Conservation (phyloP, 306 rosid species). For the Begonia peltatifolia region DNA sequence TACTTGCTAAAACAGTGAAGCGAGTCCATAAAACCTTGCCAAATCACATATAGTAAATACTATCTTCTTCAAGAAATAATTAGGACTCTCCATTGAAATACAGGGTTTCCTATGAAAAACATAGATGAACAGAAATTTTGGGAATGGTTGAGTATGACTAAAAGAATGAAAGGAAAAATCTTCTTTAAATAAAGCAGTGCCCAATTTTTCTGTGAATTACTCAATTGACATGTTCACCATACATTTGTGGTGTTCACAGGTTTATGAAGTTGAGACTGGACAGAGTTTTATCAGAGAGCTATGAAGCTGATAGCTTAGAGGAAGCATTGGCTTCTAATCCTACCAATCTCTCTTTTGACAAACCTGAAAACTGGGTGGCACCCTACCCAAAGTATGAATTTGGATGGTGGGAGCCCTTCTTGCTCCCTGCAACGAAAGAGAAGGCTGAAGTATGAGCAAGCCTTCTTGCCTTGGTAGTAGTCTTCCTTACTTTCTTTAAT, state of each 20-base stretch:
- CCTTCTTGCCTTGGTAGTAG: not conserved
- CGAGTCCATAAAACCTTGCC: too few relatives aligned
- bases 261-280: conserved; percentile 97
- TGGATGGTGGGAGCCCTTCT: conserved; percentile 85
- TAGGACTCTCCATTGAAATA: too few relatives aligned
- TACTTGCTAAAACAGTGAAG: too few relatives aligned
- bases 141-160: too few relatives aligned
- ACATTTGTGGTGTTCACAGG: conserved; percentile 32
- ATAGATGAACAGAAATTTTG: too few relatives aligned
- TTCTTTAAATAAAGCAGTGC: too few relatives aligned
- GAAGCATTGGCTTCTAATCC: conserved; percentile 83
- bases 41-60: too few relatives aligned
- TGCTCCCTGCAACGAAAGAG: conserved; percentile 48
- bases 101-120: too few relatives aligned
- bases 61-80: too few relatives aligned
- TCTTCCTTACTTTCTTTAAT: conserved; percentile 6
- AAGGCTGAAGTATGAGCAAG: conserved; percentile 38
- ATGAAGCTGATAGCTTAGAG: conserved; percentile 56
- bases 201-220: too few relatives aligned
- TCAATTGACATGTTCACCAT: not conserved
- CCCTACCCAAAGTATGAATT: conserved; percentile 79
- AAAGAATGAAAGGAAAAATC: too few relatives aligned
- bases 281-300: conserved; percentile 70
- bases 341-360: conserved; percentile 54
- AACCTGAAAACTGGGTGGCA: conserved; percentile 91